These are phyloP conservation scores for Kalaharituber pfeilii DNA, from an alignment of 2,329 filamentous ascomycete species.

Conservation along the genomic window DNA sequence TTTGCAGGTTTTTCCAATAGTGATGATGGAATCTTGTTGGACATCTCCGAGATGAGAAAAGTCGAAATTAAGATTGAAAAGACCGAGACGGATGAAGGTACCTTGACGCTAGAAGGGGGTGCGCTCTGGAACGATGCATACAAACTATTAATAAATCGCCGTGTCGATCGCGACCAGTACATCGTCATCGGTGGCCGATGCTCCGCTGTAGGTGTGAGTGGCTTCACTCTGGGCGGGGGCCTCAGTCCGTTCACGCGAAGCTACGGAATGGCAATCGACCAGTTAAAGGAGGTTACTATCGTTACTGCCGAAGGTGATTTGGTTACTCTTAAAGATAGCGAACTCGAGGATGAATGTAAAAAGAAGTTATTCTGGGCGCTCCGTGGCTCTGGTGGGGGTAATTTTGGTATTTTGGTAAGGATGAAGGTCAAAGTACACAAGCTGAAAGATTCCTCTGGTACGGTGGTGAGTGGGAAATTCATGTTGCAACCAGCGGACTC, in stretches of 20 bases:
- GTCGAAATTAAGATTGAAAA: constrained; percentile 13
- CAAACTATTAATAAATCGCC: constrained; percentile 19
- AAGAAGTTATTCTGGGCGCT: constrained; percentile 29
- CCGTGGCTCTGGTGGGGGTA: constrained; percentile 29
- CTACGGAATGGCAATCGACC: constrained; percentile 28
- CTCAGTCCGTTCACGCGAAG: constrained; percentile 26
- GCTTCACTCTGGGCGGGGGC: constrained; percentile 29
- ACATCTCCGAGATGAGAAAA: constrained; percentile 23
- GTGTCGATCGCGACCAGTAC: constrained; percentile 16
- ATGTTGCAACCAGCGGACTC: neutral
- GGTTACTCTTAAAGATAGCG: constrained; percentile 10
- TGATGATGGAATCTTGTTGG: constrained; percentile 22
- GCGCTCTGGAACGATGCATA: constrained; percentile 26
- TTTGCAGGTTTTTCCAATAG: constrained; percentile 24
- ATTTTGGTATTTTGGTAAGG: constrained; percentile 28
- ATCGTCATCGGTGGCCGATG: constrained; percentile 26
- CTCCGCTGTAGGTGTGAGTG: constrained; percentile 28
- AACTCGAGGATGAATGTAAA: constrained; percentile 12
- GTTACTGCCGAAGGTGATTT: constrained; percentile 24
- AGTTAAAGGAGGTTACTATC: constrained; percentile 26
- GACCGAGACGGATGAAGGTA: neutral
- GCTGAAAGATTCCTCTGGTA: constrained; percentile 1
- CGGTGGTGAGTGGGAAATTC: constrained; percentile 21
- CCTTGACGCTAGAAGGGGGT: constrained; percentile 23
- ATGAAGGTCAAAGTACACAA: constrained; percentile 23